Percentiles rank a stretch among this genome's conserved stretches.
These are phyloP conservation scores for Yamadazyma dushanensis DNA, from an alignment of 1,139 yeast genomes.

Conservation along the genomic window DNA sequence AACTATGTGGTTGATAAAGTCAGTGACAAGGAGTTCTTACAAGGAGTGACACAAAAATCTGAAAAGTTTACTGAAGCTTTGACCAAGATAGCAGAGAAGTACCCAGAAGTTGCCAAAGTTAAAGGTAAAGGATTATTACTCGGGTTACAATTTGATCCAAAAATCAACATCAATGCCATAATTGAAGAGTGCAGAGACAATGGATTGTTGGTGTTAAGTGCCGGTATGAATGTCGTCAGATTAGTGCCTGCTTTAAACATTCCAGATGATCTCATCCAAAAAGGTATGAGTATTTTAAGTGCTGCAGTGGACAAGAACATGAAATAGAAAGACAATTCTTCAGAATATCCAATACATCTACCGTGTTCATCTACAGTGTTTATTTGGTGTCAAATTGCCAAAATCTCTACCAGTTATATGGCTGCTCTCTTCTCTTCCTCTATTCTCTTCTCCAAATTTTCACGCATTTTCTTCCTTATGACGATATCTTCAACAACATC, in stretches of 20 bases:
- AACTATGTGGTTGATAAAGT: conserved; percentile 70
- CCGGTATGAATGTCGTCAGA: conserved; percentile 88
- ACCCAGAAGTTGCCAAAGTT: conserved; percentile 62
- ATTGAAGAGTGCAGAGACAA: conserved; percentile 69
- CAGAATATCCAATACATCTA: neutral
- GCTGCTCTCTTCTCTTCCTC: neutral
- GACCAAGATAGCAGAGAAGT: conserved; percentile 49
- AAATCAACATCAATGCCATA: conserved; percentile 63
- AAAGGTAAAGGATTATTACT: conserved; percentile 88
- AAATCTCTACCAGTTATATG: too few species aligned
- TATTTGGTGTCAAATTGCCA: too few species aligned
- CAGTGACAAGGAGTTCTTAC: conserved; percentile 59
- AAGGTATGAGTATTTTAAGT: conserved; percentile 69
- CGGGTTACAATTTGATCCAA: conserved; percentile 69
- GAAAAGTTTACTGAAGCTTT: conserved; percentile 53
- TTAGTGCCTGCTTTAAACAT: conserved; percentile 91
- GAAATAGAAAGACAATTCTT: neutral
- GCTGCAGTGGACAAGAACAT: conserved; percentile 17
- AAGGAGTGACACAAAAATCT: conserved; percentile 59
- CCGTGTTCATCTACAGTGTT: too few species aligned
- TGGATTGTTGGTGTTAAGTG: conserved; percentile 83
- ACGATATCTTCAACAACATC: conserved; percentile 36
- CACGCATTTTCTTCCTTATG: conserved; percentile 20
- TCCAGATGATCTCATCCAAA: conserved; percentile 61
- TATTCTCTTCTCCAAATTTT: neutral